Conservation (phyloP, 2,329 filamentous ascomycete species). For the Penicillium psychrosexuale region DNA sequence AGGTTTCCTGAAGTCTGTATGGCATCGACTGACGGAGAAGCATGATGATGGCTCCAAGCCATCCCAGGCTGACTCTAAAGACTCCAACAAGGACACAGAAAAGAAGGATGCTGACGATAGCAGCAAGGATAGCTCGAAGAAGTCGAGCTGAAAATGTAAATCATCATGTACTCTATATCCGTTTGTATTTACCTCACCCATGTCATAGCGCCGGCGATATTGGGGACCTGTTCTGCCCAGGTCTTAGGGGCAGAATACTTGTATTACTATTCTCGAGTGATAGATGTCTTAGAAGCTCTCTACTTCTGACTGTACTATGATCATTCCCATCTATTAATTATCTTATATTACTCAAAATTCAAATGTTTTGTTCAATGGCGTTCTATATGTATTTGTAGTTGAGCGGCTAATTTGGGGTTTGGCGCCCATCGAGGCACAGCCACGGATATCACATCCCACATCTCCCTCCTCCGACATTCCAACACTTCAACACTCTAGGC, state of each 20-base stretch:
- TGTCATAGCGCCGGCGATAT: conserved; percentile 42
- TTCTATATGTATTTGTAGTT: not conserved
- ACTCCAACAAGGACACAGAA: conserved; percentile 21
- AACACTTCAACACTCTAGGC: conserved; percentile 8
- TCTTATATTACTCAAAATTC: not conserved
- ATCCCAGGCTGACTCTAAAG: conserved; percentile 23
- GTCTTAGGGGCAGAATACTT: conserved; percentile 16
- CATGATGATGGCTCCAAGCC: conserved; percentile 29
- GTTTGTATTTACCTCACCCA: conserved; percentile 31
- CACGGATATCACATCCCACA: conserved; percentile 24
- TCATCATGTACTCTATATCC: conserved; percentile 27
- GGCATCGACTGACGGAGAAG: conserved; percentile 81
- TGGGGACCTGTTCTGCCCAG: conserved; percentile 22
- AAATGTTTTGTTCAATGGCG: not conserved
- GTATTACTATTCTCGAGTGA: conserved; percentile 21
- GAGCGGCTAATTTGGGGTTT: conserved; percentile 4
- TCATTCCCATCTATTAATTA: not conserved
- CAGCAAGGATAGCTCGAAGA: conserved; percentile 37
- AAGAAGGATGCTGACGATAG: conserved; percentile 19
- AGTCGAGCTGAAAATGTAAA: conserved; percentile 33
- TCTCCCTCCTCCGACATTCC: conserved; percentile 5
- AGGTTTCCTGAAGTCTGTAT: conserved; percentile 87
- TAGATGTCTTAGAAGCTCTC: conserved; percentile 24
- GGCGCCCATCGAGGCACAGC: conserved; percentile 15
- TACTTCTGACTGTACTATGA: conserved; percentile 13